Evolutionary conservation across 2,329 filamentous ascomycete genomes (phyloP), one percentile per base, ranked within the genome.

Genomic region (Tolypocladium cylindrosporum): DNA sequence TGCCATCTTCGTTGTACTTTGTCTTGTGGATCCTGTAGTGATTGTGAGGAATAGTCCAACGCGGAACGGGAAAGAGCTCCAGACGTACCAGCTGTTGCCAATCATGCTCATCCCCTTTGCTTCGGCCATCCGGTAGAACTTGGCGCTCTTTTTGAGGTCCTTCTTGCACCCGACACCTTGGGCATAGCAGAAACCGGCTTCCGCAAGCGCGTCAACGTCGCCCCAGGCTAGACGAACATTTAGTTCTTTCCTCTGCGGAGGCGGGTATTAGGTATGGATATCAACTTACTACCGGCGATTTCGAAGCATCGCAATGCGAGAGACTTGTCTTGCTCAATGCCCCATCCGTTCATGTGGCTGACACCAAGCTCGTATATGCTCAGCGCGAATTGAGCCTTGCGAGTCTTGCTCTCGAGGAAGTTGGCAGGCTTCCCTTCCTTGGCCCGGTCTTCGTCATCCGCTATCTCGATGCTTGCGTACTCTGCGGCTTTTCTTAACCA

Each of bases 321-420:
- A 6, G 83, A 75, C 71, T 94, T 96, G 69, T 99, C 94, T 72
- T 96, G 91, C 65, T 93, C 86, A 43, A 96, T 95, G 19, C 94
- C 94, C 94, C 94, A 99, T 6, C 94, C 94, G 66, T 99, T 97
- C 85, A 97, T 91, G 69, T 97, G 93, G 69, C 91, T 96, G 34
- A 97, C 91, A 4, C 94, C 94, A 31, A 99, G 80, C 74, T 99
- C 94, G 66, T 99, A 99, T 57, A 97, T 92, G 66, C 91, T 94
- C 51, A 97, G 79, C 0, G 93, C 94, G 71, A 97, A 96, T 67
- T 97, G 93, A 13, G 92, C 92, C 67, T 91, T 91, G 61, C 91
- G 87, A 7, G 90, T 88, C 72, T 92, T 94, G 64, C 84, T 84
- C 70, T 93, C 90, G 36, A 83, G 67, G 8, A 85, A 71, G 70